Base-by-base conservation (phyloP, 140 eudicot species). In the Senecio squalidus region DNA sequence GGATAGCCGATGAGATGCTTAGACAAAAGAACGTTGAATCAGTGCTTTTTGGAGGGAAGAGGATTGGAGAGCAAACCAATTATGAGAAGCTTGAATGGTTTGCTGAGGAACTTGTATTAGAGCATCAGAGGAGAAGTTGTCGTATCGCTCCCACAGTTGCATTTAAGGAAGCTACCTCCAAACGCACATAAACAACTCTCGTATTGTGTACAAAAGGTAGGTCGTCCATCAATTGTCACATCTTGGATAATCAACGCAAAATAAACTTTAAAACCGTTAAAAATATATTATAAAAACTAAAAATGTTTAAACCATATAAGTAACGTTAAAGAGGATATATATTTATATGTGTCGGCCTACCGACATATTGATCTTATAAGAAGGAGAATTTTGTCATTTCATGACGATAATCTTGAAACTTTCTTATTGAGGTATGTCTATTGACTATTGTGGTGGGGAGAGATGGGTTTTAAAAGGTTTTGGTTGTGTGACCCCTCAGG, bases 91-190 rank as follows among this genome's bases (percentile, higher is more conserved):
- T 88, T 11, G 96, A 88, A 27, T 84, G 91, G 91, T 88, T 88
- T 41, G 96, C 96, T 2, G 88, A 73, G 34, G 82, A 88, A 62
- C 84, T 88, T 23, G 96, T 88, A 56, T 67, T 71, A 28, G 96
- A 88, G 77, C 95, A 84, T 74, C 91, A 81, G 72, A 84, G 79
- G 73, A 79, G 96, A 88, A 84, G 91, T 75, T 69, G 78, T 62
- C 68, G 92, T 28, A 79, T 88, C 54, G 96, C 95, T 74, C 96
- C 96, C 66, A 84, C 95, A 47, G 95, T 88, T 72, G 95, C 92
- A 7, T 88, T 88, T 74, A 88, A 88, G 69, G 91, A 82, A 72
- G 51, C 82, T 44, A 34, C 58, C 52, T 60, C 76, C 16, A 83
- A 58, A 69, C 43, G 38, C 10, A 39, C 70, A 15, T 76, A 46